Base-by-base conservation (phyloP, 345 rosid genomes). In the Citropsis articulata region DNA sequence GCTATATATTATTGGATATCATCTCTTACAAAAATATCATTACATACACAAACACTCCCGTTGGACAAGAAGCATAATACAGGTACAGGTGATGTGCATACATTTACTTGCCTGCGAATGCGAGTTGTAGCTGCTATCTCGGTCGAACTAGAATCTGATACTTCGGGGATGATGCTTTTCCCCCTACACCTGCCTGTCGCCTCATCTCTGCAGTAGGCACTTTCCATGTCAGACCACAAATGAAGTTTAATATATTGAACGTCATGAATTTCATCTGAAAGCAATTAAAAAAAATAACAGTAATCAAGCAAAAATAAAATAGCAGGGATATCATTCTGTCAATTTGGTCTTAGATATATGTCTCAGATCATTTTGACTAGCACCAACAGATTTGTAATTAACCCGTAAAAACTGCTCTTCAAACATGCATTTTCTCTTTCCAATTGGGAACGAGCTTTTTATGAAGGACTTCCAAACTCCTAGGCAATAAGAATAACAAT, bases 121-220 rank as follows among this genome's bases (percentile, higher is more conserved):
- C 86, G 73, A 85, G 85, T 69, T 83, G 74, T 79, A 84, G 83
- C 77, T 77, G 77, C 80, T 90, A 92, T 80, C 88, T 90, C 77
- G 90, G 94, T 75, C 81, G 79, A 70, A 53, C 77, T 45, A 82
- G n/a, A 64, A 85, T 84, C 76, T 82, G 76, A 42, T 86, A 85
- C 71, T 86, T 90, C 35, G 97, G 88, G 61, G 93, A 88, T 65
- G 88, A 86, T 60, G 87, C 79, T 72, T 87, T 94, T 57, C 90
- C 92, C 55, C 88, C 91, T 9, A 78, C 78, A 80, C 86, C 86
- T 5, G 78, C 80, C 18, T 87, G 93, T 22, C 97, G 88, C 91
- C 85, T 57, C 90, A 90, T 88, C 89, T 89, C 98, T 95, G 90
- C 89, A 90, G 42, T 59, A 72, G 14, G 60, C 62, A 80, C n/a